Base-by-base conservation (phyloP, 108 stramenopile genomes). In the Nitzschia palea region DNA sequence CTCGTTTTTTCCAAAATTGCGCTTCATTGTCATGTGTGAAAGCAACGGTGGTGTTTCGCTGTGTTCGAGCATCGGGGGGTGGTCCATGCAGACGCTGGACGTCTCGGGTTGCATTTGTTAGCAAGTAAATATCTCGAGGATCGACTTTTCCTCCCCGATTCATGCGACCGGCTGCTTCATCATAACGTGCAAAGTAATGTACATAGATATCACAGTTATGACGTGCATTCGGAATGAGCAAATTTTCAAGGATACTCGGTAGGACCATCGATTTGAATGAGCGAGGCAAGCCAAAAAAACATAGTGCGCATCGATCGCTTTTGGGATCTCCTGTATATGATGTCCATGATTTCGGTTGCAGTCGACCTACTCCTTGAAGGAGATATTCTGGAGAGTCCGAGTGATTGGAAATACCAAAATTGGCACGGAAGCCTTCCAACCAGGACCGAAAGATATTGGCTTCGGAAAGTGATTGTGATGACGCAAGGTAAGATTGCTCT, bases 181-280 rank as follows among this genome's bases (percentile, higher is more conserved):
- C 36, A 5, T 67, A 55, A 26, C 54, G 69, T 43, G 61, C 25
- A 61, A 77, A 70, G 22, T 53, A 66, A 36, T 82, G 79, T 0
- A 82, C 76, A 48, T 66, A 86, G 33, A 74, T 55, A 60, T 84
- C 79, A 40, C 83, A 84, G 18, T 79, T 51, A 55, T 76, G 72
- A 12, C 44, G 30, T 2, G 58, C 57, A 61, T 84, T 84, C 33
- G 73, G 72, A 2, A 45, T 36, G 22, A 84, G 37, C 20, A 86
- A 27, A 48, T 82, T 80, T 57, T 63, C 34, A 26, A 62, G 58
- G 23, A 86, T 67, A 35, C 79, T 77, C 0, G 85, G 85, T 37
- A 86, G 61, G n/a, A 86, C 85, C 45, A 86, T 50, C 1, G 44
- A 23, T 25, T 56, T 48, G 60, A 73, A 86, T 8, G 81, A 65